Percentiles rank a stretch among this genome's conserved stretches.
phyloP scores from a whole-genome alignment of 2,329 filamentous ascomycete genomes.

The Trichoderma hamatum region DNA sequence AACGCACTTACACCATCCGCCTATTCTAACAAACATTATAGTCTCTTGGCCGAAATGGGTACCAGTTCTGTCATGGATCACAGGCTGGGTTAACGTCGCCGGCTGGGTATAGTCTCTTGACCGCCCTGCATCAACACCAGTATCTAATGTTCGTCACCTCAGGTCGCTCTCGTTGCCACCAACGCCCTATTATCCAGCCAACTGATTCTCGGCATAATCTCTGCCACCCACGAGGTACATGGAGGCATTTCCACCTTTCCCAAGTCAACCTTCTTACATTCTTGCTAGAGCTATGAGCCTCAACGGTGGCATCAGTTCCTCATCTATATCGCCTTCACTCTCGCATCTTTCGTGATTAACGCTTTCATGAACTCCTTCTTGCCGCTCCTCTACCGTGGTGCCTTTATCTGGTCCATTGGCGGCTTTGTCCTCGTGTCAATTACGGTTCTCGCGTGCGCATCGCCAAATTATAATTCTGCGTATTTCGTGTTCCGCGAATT shows the following conservation, averaged over 20 bases:
- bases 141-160: background rate
- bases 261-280: background rate
- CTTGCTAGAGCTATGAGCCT: conserved; percentile 49
- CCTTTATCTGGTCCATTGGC: conserved; percentile 69
- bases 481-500: conserved; percentile 40
- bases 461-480: conserved; percentile 57
- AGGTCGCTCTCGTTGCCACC: conserved; percentile 65
- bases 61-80: conserved; percentile 39
- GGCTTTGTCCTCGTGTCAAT: conserved; percentile 72
- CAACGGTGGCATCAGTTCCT: conserved; percentile 72
- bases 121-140: background rate
- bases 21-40: background rate
- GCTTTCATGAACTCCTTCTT: conserved; percentile 39
- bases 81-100: conserved; percentile 66
- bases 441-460: conserved; percentile 65
- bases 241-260: background rate
- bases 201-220: conserved; percentile 67
- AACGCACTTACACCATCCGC: background rate
- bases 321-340: conserved; percentile 42
- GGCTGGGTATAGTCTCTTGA: conserved; percentile 53
- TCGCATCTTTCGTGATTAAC: conserved; percentile 38
- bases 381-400: conserved; percentile 60
- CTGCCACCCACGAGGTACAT: conserved; percentile 54
- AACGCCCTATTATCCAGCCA: conserved; percentile 69
- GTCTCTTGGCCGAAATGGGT: conserved; percentile 35